A percentile compares a stretch with the other conserved stretches of the same genome.
phyloP scores from a whole-genome alignment of 2,329 filamentous ascomycete genomes.

The Neofusicoccum sp. region DNA sequence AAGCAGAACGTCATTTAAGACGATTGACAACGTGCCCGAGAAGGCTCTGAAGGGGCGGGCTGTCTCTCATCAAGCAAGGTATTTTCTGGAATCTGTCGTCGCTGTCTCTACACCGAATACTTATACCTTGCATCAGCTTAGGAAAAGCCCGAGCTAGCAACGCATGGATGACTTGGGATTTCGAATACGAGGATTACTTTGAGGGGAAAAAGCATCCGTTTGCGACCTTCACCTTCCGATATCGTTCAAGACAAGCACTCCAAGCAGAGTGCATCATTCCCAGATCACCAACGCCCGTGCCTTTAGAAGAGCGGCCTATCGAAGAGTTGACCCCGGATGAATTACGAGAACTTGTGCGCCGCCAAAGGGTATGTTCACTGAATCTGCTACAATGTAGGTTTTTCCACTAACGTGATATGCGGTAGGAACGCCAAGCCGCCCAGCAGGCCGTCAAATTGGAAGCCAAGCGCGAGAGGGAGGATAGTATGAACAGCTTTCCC shows the following conservation, averaged over 20 bases:
- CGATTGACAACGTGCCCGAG: constrained; percentile 25
- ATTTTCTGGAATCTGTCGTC: not conserved
- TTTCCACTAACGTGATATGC: not conserved
- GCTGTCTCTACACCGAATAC: not conserved
- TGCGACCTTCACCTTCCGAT: constrained; percentile 33
- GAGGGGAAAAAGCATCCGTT: constrained; percentile 23
- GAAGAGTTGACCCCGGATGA: constrained; percentile 30
- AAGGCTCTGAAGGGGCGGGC: constrained; percentile 30
- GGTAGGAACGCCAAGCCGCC: not conserved
- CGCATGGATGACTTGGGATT: constrained; percentile 13
- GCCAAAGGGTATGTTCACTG: constrained; percentile 25
- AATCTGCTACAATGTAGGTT: not conserved
- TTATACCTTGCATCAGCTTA: not conserved
- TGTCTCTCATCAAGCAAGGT: constrained; percentile 29
- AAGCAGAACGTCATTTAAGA: constrained; percentile 1
- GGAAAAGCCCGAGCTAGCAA: constrained; percentile 2
- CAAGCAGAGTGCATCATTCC: constrained; percentile 38
- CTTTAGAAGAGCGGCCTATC: constrained; percentile 28
- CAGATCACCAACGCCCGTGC: constrained; percentile 31
- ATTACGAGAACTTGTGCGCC: constrained; percentile 27
- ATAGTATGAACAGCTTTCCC: not conserved
- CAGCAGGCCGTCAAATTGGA: not conserved
- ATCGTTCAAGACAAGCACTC: constrained; percentile 33
- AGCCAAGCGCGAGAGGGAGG: not conserved
- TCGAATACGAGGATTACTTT: constrained; percentile 3